Conservation (phyloP, 1,284 basidiomycete species). For the Sporisorium sorghi region DNA sequence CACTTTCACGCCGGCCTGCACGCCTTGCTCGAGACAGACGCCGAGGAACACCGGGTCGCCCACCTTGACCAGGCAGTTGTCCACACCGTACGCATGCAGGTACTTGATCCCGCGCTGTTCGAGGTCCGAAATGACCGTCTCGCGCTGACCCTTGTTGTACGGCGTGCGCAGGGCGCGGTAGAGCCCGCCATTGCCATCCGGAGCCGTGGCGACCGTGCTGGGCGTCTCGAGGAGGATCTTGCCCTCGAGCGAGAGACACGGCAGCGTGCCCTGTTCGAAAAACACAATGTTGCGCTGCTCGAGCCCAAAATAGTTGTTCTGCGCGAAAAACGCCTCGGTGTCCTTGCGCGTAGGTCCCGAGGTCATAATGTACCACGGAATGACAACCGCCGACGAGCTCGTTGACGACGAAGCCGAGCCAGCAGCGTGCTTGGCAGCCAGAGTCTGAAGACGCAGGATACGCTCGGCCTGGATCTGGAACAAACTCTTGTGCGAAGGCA, state of each 20-base stretch:
- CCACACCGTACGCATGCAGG: slow-evolving; percentile 95
- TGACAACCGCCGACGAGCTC: slow-evolving; percentile 72
- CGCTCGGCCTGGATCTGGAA: slow-evolving; percentile 98
- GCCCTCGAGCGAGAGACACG: slow-evolving; percentile 92
- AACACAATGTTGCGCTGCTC: slow-evolving; percentile 83
- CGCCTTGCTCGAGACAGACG: slow-evolving; percentile 85
- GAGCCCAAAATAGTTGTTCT: slow-evolving; percentile 86
- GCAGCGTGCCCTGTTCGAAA: slow-evolving; percentile 99
- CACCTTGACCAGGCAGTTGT: slow-evolving; percentile 98
- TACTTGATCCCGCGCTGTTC: slow-evolving; percentile 82
- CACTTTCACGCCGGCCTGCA: slow-evolving; percentile 94
- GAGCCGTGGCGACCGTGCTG: slow-evolving; percentile 86
- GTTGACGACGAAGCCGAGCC: slow-evolving; percentile 72
- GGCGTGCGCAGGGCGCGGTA: slow-evolving; percentile 91
- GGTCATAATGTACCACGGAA: slow-evolving; percentile 99
- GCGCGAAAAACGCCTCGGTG: slow-evolving; percentile 86
- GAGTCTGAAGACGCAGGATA: slow-evolving; percentile 81
- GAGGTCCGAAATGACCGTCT: slow-evolving; percentile 87
- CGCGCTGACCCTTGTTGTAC: slow-evolving; percentile 71
- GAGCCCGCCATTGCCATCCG: slow-evolving; percentile 96
- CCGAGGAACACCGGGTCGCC: slow-evolving; percentile 97
- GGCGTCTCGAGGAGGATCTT: slow-evolving; percentile 88
- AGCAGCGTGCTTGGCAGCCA: slow-evolving; percentile 74
- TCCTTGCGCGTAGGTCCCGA: slow-evolving; percentile 90
- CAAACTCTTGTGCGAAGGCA: slow-evolving; percentile 90